Evolutionary conservation across 192 early-diverging fungal genomes (phyloP), one percentile per base, ranked within the genome.

Genomic region (Pilobolus umbonatus): DNA sequence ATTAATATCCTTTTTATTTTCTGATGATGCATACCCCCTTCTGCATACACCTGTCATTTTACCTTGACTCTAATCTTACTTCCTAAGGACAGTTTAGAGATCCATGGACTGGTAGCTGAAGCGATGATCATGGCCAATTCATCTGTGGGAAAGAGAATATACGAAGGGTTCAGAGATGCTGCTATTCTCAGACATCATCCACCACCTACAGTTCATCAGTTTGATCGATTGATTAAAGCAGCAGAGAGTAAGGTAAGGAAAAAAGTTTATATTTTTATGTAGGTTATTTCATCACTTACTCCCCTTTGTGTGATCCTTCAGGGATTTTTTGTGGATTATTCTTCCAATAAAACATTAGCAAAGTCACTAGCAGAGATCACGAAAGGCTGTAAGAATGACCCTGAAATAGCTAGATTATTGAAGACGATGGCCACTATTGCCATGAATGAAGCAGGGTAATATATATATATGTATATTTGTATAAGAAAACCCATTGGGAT

Each of bases 81-180:
- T 26, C 85, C 86, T 2, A 90, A 90, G 51, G 60, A 74, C 36
- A 72, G 75, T 2, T 62, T 87, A 58, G 84, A 85, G 56, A 80
- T 88, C 25, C 88, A 90, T 69, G 77, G 82, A 11, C 73, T 88
- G 12, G 82, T 90, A 24, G 88, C 86, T 38, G 88, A 90, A 61
- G 86, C 87, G 43, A 90, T 90, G 88, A 83, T 90, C 51, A 72
- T 88, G 61, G 88, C 88, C 32, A 90, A 90, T 55, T 55, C 73
- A 0, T 75, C 79, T 4, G 88, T 90, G 5, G 88, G 85, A 12
- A 65, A 79, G 8, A 55, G 76, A 22, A 77, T 88, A 28, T 75
- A 85, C 66, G 53, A 76, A 29, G 64, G 75, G 0, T 81, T 78
- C 38, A 76, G 75, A 15, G 60, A 67, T 2, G 73, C 81, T 14